Evolutionary conservation across 495 filamentous ascomycete species (phyloP).

Genomic region (Corynascus novoguineensis): DNA sequence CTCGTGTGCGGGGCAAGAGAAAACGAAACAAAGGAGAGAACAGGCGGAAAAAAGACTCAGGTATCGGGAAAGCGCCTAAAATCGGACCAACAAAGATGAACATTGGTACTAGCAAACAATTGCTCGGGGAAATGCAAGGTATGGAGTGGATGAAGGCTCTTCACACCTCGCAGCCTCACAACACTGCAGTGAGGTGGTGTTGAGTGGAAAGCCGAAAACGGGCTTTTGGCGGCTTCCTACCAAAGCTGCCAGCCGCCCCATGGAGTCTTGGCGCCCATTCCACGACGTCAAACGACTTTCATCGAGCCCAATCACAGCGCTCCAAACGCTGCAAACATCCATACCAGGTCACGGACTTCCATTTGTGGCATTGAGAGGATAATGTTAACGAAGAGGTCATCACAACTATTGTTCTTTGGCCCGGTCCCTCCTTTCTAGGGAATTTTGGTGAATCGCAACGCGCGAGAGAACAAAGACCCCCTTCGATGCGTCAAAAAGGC

Average conservation of each 20-base stretch:
- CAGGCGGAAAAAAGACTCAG: too few species aligned
- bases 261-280: neutral
- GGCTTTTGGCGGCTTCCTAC: neutral
- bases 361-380: constrained; percentile 6
- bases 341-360: too few species aligned
- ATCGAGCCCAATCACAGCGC: constrained; percentile 9
- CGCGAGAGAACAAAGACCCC: constrained; percentile 19
- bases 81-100: too few species aligned
- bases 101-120: too few species aligned
- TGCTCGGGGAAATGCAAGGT: too few species aligned
- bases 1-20: too few species aligned
- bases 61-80: too few species aligned
- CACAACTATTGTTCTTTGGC: constrained; percentile 7
- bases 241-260: neutral
- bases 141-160: too few species aligned
- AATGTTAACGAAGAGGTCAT: constrained; percentile 6
- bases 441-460: neutral
- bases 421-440: neutral
- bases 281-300: neutral
- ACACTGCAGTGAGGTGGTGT: too few species aligned
- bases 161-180: too few species aligned
- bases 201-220: neutral
- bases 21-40: too few species aligned
- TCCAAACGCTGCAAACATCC: constrained; percentile 4
- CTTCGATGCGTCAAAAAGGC: constrained; percentile 18